Percentiles rank a stretch among this genome's conserved stretches.
Evolutionary conservation across 805 yeast genomes (phyloP).

Genomic region (Tetrapisispora phaffii): DNA sequence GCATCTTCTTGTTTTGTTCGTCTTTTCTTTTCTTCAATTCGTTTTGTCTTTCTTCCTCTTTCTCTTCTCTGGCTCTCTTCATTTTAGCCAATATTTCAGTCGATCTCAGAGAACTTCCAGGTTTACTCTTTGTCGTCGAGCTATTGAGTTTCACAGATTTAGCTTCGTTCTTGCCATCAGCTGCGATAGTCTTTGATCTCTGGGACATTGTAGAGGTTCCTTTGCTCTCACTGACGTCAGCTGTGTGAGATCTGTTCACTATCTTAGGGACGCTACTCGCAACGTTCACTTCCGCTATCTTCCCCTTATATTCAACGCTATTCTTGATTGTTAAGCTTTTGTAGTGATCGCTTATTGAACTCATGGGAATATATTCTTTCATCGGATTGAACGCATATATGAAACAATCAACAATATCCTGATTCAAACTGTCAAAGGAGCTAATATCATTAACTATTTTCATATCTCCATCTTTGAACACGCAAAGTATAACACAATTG

Average conservation of each 20-base stretch:
- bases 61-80: constrained; percentile 25
- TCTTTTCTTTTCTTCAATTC: constrained; percentile 22
- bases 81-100: constrained; percentile 26
- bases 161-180: constrained; percentile 4
- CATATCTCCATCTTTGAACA: constrained; percentile 13
- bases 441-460: constrained; percentile 17
- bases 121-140: constrained; percentile 6
- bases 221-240: not conserved
- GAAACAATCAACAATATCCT: constrained; percentile 21
- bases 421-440: constrained; percentile 7
- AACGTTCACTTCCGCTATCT: not conserved
- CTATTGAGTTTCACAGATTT: not conserved
- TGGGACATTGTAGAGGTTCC: not conserved
- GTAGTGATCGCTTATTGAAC: constrained; percentile 10
- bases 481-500: constrained; percentile 22
- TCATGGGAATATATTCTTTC: constrained; percentile 20
- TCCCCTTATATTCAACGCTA: constrained; percentile 9
- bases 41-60: constrained; percentile 21
- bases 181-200: constrained; percentile 12
- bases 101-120: constrained; percentile 21
- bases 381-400: constrained; percentile 29
- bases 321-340: constrained; percentile 13
- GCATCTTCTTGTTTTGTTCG: constrained; percentile 3
- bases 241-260: not conserved
- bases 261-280: not conserved